Evolutionary conservation across 768 basidiomycete genomes (phyloP).

Genomic region (Pleurotus giganteus): DNA sequence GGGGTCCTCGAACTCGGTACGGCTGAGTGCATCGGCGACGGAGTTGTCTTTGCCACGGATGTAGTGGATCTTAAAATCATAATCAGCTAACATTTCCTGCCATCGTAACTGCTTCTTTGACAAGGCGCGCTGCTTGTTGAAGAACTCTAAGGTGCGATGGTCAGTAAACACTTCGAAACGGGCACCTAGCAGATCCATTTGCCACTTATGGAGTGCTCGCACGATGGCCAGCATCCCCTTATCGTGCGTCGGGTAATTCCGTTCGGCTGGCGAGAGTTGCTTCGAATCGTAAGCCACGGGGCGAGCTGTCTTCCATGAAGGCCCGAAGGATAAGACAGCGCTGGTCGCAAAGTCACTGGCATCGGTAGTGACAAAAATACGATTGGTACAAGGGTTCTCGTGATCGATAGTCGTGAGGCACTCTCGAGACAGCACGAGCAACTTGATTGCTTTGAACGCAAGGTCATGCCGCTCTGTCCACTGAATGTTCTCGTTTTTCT

Average conservation of each 20-base stretch:
- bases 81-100: slow-evolving; percentile 34
- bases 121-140: slow-evolving; percentile 28
- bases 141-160: slow-evolving; percentile 29
- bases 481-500: neutral
- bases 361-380: slow-evolving; percentile 28
- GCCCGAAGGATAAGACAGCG: slow-evolving; percentile 23
- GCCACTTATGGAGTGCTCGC: slow-evolving; percentile 21
- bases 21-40: neutral
- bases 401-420: slow-evolving; percentile 30
- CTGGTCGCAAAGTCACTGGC: slow-evolving; percentile 22
- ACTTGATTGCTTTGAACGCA: neutral
- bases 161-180: slow-evolving; percentile 26
- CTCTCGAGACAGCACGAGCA: neutral
- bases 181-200: slow-evolving; percentile 16
- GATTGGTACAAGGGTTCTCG: slow-evolving; percentile 18
- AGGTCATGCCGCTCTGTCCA: neutral
- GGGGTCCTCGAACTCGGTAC: slow-evolving; percentile 1
- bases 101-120: slow-evolving; percentile 29
- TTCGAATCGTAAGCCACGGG: slow-evolving; percentile 26
- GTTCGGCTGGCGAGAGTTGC: slow-evolving; percentile 18
- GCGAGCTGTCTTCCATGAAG: slow-evolving; percentile 22
- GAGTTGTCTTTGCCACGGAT: slow-evolving; percentile 12
- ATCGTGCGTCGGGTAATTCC: slow-evolving; percentile 31
- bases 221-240: slow-evolving; percentile 32
- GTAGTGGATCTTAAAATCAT: slow-evolving; percentile 31